phyloP scores from a whole-genome alignment of 768 basidiomycete species.

The Collybiopsis luxurians region DNA sequence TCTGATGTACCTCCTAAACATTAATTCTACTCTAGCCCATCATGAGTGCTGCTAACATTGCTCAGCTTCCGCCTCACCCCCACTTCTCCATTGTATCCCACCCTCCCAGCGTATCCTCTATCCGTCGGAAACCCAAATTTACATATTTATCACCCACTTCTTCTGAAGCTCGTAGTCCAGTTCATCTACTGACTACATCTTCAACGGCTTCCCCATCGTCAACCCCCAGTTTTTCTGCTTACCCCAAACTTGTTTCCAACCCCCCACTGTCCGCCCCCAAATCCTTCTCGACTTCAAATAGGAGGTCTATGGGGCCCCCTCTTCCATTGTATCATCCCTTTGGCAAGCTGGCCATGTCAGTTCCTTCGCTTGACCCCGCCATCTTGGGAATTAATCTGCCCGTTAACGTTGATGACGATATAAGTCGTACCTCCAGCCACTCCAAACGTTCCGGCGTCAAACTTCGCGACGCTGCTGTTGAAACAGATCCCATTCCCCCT shows the following conservation, averaged over 20 bases:
- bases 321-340: conserved; percentile 70
- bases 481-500: conserved; percentile 16
- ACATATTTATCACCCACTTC: conserved; percentile 35
- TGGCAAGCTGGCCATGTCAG: conserved; percentile 59
- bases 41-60: too few relatives aligned
- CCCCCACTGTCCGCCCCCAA: neutral
- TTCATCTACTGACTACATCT: neutral
- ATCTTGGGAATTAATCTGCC: conserved; percentile 54
- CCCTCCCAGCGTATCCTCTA: conserved; percentile 8
- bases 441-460: conserved; percentile 6
- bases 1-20: too few relatives aligned
- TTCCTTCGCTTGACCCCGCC: conserved; percentile 60
- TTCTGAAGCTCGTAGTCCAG: neutral
- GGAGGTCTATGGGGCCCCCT: conserved; percentile 30
- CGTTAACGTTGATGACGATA: conserved; percentile 40
- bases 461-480: conserved; percentile 14
- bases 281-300: neutral
- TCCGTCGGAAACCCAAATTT: conserved; percentile 34
- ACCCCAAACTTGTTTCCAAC: neutral
- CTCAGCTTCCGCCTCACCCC: too few relatives aligned
- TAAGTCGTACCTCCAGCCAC: neutral
- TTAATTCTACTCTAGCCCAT: too few relatives aligned
- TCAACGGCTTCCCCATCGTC: conserved; percentile 22
- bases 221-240: neutral
- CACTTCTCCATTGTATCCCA: too few relatives aligned